Evolutionary conservation across 495 filamentous ascomycete genomes (phyloP), one percentile per base, ranked within the genome.

Genomic region (Annulohypoxylon nitens): DNA sequence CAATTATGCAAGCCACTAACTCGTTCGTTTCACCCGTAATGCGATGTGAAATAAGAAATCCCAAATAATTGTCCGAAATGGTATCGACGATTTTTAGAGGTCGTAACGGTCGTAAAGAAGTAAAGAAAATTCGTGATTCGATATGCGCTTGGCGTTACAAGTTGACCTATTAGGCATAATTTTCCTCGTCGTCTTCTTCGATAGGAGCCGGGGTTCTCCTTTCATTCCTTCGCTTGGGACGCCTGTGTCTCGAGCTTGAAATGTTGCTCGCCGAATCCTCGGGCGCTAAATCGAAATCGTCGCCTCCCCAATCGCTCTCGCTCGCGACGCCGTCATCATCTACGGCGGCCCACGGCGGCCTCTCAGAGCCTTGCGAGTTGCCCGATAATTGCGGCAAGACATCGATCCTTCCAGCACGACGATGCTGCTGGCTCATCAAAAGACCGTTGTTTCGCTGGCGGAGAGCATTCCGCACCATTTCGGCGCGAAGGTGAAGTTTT

Each of bases 181-280:
- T 76, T 54, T 87, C 88, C 76, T 93, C 91, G 18, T 90, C 90
- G 76, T 96, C 93, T 80, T 97, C 94, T 80, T 93, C 93, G 8
- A 97, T 93, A 0, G 90, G 88, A 16, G 93, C 94, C 0, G 94
- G 93, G 2, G 94, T 97, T 10, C 91, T 86, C 75, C 93, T 85
- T 81, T 95, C 93, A 61, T 86, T 87, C 62, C 92, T 85, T 67
- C 89, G 80, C 83, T 93, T 93, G 4, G 89, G 91, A 75, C 92
- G 83, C 59, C 93, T 86, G 33, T 89, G 84, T 62, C 93, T 85
- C 64, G 89, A 91, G 45, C 89, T 92, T 72, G 89, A 91, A 61
- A 98, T 93, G 73, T 98, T 97, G 79, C 94, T 97, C 12, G 96
- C 96, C 43, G 84, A 87, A 76, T 92, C 90, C 75, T 92, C 90